A percentile compares a stretch with the other conserved stretches of the same genome.
Evolutionary conservation across 2,329 filamentous ascomycete species (phyloP).

Genomic region (Diatrype stigma): DNA sequence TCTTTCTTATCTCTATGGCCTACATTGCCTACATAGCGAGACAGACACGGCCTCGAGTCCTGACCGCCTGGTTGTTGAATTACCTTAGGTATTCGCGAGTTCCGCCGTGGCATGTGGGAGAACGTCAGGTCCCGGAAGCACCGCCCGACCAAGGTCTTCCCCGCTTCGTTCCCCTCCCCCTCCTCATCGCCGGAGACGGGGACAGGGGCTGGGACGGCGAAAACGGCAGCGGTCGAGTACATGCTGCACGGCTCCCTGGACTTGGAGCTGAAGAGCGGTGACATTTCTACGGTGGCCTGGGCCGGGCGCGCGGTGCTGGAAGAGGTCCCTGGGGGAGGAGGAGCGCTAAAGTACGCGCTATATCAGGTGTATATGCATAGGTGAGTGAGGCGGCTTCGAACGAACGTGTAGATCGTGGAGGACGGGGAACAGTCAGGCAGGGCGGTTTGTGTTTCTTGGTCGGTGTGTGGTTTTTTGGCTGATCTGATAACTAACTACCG

Average conservation of each 20-base stretch:
- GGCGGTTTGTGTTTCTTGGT: no score
- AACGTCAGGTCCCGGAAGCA: constrained; percentile 36
- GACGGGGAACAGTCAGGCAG: background rate
- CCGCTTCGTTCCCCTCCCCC: constrained; percentile 28
- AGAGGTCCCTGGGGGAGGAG: constrained; percentile 12
- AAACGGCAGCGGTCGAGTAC: constrained; percentile 27
- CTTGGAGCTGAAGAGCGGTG: constrained; percentile 14
- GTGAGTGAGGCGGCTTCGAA: constrained; percentile 7
- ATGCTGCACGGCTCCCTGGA: constrained; percentile 28
- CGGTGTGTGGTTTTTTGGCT: no score
- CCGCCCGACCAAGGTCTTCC: constrained; percentile 38
- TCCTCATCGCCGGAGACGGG: background rate
- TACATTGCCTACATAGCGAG: no score
- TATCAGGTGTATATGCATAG: constrained; percentile 31
- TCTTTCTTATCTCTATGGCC: no score
- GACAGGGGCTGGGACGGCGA: constrained; percentile 9
- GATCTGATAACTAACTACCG: no score
- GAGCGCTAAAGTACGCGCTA: constrained; percentile 21
- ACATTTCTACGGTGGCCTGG: constrained; percentile 23
- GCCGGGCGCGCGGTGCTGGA: constrained; percentile 24
- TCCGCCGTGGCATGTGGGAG: constrained; percentile 42
- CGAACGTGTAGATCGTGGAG: background rate
- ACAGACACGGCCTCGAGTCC: no score
- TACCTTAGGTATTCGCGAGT: constrained; percentile 38
- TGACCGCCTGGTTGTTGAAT: no score